phyloP scores from a whole-genome alignment of 148 eudicot genomes.

The Persicaria maculosa region DNA sequence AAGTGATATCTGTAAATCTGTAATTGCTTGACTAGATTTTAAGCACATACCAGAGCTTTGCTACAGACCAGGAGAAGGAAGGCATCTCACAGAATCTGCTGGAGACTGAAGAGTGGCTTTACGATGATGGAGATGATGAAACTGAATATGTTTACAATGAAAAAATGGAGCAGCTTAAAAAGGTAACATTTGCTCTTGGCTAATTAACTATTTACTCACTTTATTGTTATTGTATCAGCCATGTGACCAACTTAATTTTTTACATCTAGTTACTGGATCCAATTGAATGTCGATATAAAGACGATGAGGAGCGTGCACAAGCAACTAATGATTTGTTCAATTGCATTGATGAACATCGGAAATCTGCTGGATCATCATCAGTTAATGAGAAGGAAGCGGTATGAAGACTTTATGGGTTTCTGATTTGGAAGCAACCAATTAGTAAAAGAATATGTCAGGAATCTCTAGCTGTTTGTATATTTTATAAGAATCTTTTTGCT shows the following conservation, averaged over 20 bases:
- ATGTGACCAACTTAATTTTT: constrained; percentile 9
- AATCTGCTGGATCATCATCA: constrained; percentile 39
- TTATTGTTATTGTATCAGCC: not conserved
- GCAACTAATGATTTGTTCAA: constrained; percentile 40
- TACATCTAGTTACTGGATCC: constrained; percentile 64
- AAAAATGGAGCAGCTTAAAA: constrained; percentile 55
- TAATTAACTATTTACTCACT: not conserved
- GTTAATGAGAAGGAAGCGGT: constrained; percentile 55
- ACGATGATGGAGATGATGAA: constrained; percentile 93
- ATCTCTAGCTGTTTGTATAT: not conserved
- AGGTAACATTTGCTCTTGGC: constrained; percentile 28
- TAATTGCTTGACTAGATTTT: constrained; percentile 41
- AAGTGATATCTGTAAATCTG: not conserved
- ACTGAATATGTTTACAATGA: constrained; percentile 55
- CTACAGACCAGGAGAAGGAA: constrained; percentile 62
- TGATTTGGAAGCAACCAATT: not conserved
- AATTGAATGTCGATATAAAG: constrained; percentile 64
- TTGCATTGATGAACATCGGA: constrained; percentile 36
- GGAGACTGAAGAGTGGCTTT: constrained; percentile 91
- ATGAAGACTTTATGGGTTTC: constrained; percentile 11
- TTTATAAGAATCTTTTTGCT: not conserved
- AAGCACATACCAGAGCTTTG: constrained; percentile 55
- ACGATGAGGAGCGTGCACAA: constrained; percentile 57
- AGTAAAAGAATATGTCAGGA: not conserved
- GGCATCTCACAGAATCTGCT: constrained; percentile 50